Evolutionary conservation across 2,329 filamentous ascomycete genomes (phyloP).

Genomic region (Colletotrichum sp.): DNA sequence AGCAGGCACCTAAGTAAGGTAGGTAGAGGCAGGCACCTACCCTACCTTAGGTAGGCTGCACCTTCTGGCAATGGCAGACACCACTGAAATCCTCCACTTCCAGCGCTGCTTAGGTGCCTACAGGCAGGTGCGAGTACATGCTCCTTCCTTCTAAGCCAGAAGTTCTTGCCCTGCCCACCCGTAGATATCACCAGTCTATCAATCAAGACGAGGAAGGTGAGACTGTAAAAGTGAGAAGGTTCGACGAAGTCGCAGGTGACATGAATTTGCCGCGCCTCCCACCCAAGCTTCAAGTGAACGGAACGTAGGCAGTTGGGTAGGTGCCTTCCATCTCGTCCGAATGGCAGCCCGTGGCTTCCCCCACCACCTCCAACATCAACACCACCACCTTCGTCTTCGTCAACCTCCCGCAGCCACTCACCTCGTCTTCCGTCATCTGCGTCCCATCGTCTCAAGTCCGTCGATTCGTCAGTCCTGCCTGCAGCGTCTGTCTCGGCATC

Average conservation of each 20-base stretch:
- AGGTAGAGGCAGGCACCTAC: neutral
- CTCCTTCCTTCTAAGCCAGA: neutral
- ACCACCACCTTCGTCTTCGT: neutral
- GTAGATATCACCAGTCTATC: neutral
- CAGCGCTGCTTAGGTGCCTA: neutral
- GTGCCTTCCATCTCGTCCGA: neutral
- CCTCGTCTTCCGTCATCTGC: neutral
- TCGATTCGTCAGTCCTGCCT: neutral
- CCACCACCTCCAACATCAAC: neutral
- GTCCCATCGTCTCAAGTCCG: neutral
- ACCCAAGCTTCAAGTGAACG: neutral
- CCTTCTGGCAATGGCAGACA: neutral
- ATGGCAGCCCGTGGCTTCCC: neutral
- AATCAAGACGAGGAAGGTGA: neutral
- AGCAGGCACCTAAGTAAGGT: neutral
- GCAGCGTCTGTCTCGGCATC: neutral
- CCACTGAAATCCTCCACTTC: neutral
- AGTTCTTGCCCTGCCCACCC: neutral
- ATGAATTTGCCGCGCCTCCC: neutral
- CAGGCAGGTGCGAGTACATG: neutral
- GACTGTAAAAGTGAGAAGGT: neutral
- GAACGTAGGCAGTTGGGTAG: neutral
- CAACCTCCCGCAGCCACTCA: neutral
- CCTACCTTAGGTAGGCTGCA: neutral
- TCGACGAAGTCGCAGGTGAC: neutral